These are phyloP conservation scores for Trypanosoma vivax DNA, from an alignment of 208 protist genomes.

Conservation along the genomic window DNA sequence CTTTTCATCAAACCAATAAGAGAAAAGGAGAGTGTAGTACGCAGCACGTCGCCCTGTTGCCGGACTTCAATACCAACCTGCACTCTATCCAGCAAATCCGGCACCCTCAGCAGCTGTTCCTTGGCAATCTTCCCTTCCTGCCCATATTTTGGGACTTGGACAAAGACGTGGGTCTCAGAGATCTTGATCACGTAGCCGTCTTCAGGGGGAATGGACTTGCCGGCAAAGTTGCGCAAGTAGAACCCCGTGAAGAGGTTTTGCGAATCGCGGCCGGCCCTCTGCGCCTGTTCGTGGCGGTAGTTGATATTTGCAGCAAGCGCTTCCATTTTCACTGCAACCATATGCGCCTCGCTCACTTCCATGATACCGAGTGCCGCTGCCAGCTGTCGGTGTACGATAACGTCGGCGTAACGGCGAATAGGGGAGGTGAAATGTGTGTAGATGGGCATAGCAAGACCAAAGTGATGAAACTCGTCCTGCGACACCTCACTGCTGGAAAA, in stretches of 20 bases:
- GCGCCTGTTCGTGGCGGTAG: constrained; percentile 88
- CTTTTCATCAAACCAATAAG: constrained; percentile 63
- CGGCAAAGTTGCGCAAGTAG: constrained; percentile 78
- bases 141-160: constrained; percentile 85
- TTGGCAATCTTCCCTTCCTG: constrained; percentile 80
- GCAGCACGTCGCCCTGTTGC: constrained; percentile 66
- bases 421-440: constrained; percentile 96
- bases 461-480: constrained; percentile 88
- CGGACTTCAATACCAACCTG: constrained; percentile 67
- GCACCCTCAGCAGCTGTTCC: constrained; percentile 56
- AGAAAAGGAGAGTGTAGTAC: constrained; percentile 63
- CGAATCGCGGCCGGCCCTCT: constrained; percentile 86
- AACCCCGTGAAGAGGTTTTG: constrained; percentile 90
- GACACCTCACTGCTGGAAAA: constrained; percentile 81
- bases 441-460: constrained; percentile 90
- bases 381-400: constrained; percentile 91
- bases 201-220: constrained; percentile 66
- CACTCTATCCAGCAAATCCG: constrained; percentile 74
- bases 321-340: constrained; percentile 69
- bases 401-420: constrained; percentile 93
- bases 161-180: constrained; percentile 79
- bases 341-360: constrained; percentile 42
- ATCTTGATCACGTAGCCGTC: constrained; percentile 79
- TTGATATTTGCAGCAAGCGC: constrained; percentile 83
- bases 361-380: constrained; percentile 74